Conservation (phyloP, 257 asterid species). For the Solanum acaule region DNA sequence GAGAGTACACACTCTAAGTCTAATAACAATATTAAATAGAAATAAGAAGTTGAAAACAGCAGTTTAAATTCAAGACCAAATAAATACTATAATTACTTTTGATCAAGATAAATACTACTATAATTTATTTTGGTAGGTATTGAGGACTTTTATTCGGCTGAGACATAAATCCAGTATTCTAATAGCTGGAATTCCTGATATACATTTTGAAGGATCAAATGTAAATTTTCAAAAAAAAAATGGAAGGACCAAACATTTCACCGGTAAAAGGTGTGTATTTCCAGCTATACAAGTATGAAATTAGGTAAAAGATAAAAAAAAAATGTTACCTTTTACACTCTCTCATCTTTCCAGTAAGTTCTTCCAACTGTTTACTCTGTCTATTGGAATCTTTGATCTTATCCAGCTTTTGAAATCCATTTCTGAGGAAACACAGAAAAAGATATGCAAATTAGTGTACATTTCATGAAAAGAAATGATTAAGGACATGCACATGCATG, state of each 20-base stretch:
- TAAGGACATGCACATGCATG: not conserved
- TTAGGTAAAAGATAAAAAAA: not conserved
- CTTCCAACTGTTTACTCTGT: constrained; percentile 93
- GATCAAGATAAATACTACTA: not conserved
- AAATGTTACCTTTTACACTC: constrained; percentile 77
- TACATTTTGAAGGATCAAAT: not conserved
- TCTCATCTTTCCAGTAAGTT: constrained; percentile 87
- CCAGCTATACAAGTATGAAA: not conserved
- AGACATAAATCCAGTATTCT: not conserved
- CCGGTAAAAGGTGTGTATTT: not conserved
- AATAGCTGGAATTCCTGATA: not conserved
- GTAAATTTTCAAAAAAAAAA: not conserved
- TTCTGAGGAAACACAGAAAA: constrained; percentile 24
- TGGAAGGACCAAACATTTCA: not conserved
- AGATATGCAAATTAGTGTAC: not conserved
- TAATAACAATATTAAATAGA: not conserved
- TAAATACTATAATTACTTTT: not conserved
- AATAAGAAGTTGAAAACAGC: not conserved
- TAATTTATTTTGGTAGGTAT: not conserved
- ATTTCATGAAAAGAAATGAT: not conserved
- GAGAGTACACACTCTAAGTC: not conserved
- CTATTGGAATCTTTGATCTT: constrained; percentile 83
- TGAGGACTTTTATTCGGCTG: not conserved
- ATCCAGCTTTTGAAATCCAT: constrained; percentile 94
- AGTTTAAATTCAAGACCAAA: not conserved